Conservation (phyloP, 1,284 basidiomycete genomes). For the Taiwanofungus camphoratus region DNA sequence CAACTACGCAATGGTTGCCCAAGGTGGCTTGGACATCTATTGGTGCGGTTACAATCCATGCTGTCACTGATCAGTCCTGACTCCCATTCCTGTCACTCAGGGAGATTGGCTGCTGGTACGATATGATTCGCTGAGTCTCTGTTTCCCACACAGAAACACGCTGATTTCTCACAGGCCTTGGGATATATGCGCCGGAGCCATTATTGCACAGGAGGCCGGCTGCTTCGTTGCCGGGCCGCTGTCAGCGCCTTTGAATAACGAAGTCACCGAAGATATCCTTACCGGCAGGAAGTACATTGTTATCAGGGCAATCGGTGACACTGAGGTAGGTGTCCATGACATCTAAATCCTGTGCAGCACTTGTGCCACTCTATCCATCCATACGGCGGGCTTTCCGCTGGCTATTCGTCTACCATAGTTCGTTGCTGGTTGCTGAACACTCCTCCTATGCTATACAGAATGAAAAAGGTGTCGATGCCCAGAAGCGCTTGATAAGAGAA, state of each 20-base stretch:
- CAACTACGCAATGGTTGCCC: conserved; percentile 80
- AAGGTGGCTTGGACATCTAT: conserved; percentile 79
- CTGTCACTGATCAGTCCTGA: too few relatives aligned
- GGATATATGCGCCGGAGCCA: conserved; percentile 90
- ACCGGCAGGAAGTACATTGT: conserved; percentile 86
- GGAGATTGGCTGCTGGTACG: conserved; percentile 86
- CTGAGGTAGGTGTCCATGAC: conserved; percentile 35
- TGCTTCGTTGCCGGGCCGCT: conserved; percentile 72
- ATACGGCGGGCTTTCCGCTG: neutral
- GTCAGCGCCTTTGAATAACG: conserved; percentile 38
- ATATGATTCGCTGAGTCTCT: conserved; percentile 9
- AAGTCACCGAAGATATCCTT: conserved; percentile 66
- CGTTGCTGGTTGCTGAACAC: neutral
- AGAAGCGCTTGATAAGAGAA: conserved; percentile 76
- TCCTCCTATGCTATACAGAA: conserved; percentile 31
- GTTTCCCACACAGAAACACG: neutral
- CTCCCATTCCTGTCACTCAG: too few relatives aligned
- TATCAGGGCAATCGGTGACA: conserved; percentile 61
- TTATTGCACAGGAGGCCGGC: conserved; percentile 90
- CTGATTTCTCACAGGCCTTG: conserved; percentile 58
- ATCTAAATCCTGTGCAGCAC: neutral
- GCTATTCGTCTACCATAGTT: neutral
- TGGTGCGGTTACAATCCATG: conserved; percentile 46
- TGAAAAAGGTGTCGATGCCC: conserved; percentile 67
- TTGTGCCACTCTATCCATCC: too few relatives aligned